A percentile compares a stretch with the other conserved stretches of the same genome.
Evolutionary conservation across 2,329 filamentous ascomycete genomes (phyloP).

Genomic region (Trichoderma sp.): DNA sequence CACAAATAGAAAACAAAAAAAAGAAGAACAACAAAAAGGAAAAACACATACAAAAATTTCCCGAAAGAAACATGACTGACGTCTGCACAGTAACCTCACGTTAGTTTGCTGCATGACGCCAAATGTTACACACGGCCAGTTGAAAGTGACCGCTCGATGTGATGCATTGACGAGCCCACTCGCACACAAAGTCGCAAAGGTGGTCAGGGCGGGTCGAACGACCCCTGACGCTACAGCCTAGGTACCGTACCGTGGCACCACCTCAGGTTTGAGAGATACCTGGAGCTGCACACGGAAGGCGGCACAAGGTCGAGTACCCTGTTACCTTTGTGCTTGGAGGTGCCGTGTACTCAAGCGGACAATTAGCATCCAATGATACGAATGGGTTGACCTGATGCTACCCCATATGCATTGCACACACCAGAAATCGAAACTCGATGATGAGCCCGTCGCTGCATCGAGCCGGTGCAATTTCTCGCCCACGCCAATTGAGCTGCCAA

Average conservation of each 20-base stretch:
- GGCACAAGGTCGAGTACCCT: not conserved
- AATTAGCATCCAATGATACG: constrained; percentile 11
- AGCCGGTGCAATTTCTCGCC: not conserved
- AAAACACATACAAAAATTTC: not conserved
- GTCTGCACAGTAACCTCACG: not conserved
- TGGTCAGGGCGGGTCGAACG: not conserved
- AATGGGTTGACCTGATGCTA: constrained; percentile 1
- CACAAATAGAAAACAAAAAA: not conserved
- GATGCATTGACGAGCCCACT: constrained; percentile 9
- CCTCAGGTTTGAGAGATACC: not conserved
- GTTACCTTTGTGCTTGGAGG: not conserved
- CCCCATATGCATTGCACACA: constrained; percentile 12
- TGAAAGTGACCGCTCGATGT: not conserved
- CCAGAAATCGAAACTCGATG: constrained; percentile 11
- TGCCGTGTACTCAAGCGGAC: not conserved
- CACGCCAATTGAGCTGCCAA: not conserved
- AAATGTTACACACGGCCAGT: not conserved
- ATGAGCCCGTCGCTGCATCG: constrained; percentile 7
- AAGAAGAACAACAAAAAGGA: not conserved
- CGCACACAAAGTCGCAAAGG: not conserved
- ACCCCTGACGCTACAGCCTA: no score
- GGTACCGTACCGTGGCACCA: not conserved
- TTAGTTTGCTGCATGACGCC: not conserved
- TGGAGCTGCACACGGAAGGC: not conserved
- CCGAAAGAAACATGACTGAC: not conserved